These are phyloP conservation scores for Fragaria nilgerrensis DNA, from an alignment of 306 rosid genomes.

Conservation along the genomic window DNA sequence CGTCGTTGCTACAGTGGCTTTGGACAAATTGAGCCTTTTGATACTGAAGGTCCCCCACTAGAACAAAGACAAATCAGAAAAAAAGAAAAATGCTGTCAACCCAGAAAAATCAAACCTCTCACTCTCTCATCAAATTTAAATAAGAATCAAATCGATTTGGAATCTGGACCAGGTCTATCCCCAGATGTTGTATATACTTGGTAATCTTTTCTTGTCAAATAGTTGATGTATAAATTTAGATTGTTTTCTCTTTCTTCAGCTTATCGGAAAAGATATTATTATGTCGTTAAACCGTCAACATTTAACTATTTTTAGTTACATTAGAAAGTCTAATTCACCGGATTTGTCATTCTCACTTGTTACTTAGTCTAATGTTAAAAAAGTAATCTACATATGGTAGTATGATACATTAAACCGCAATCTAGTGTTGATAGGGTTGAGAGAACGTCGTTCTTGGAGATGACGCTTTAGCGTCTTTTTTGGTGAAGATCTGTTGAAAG, in stretches of 20 bases:
- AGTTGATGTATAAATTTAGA: neutral
- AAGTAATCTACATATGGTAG: neutral
- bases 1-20: neutral
- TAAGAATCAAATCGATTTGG: neutral
- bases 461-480: neutral
- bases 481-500: neutral
- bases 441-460: no score
- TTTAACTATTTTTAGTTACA: neutral
- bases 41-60: neutral
- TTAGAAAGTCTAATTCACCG: neutral
- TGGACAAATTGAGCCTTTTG: conserved; percentile 10
- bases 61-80: neutral
- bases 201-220: neutral
- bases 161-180: neutral
- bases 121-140: neutral
- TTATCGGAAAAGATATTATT: neutral
- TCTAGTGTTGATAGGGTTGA: neutral
- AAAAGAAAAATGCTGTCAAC: neutral
- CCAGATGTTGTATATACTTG: neutral
- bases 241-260: neutral
- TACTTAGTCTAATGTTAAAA: neutral
- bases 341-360: neutral
- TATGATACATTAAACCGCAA: neutral
- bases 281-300: neutral
- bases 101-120: neutral